phyloP scores from a whole-genome alignment of 805 yeast species.

The Starmerella floricola region DNA sequence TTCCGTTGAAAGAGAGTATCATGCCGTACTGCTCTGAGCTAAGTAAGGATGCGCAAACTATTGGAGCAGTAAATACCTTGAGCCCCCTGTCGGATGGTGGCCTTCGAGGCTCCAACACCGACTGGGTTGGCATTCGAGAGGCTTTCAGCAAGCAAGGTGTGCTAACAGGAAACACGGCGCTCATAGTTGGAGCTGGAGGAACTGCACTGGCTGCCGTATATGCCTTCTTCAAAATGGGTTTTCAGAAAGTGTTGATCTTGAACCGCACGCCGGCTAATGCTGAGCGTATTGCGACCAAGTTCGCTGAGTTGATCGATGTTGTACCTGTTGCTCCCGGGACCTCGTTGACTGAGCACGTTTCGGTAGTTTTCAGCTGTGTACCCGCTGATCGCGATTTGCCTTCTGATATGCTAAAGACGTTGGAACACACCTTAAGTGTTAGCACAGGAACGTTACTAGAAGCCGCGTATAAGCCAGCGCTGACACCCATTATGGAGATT shows the following conservation, averaged over 20 bases:
- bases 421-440: slow-evolving; percentile 20
- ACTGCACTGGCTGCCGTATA: slow-evolving; percentile 90
- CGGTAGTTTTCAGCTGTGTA: slow-evolving; percentile 28
- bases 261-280: slow-evolving; percentile 69
- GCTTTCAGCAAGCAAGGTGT: slow-evolving; percentile 56
- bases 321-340: slow-evolving; percentile 39
- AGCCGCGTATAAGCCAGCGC: slow-evolving; percentile 86
- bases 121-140: slow-evolving; percentile 77
- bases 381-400: slow-evolving; percentile 20
- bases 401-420: slow-evolving; percentile 3
- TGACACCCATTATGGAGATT: slow-evolving; percentile 73
- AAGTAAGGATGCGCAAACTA: slow-evolving; percentile 61
- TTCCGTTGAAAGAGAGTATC: slow-evolving; percentile 79
- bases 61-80: slow-evolving; percentile 92
- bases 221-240: slow-evolving; percentile 72
- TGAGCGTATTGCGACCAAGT: slow-evolving; percentile 42
- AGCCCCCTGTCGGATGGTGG: slow-evolving; percentile 40
- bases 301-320: slow-evolving; percentile 36
- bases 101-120: slow-evolving; percentile 74
- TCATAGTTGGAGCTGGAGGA: slow-evolving; percentile 95
- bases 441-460: slow-evolving; percentile 52
- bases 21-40: slow-evolving; percentile 53
- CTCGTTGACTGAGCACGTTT: slow-evolving; percentile 33
- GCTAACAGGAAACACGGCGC: slow-evolving; percentile 38
- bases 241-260: slow-evolving; percentile 58